Conservation (phyloP, 192 early-diverging fungal genomes). For the Backusella macrospora region DNA sequence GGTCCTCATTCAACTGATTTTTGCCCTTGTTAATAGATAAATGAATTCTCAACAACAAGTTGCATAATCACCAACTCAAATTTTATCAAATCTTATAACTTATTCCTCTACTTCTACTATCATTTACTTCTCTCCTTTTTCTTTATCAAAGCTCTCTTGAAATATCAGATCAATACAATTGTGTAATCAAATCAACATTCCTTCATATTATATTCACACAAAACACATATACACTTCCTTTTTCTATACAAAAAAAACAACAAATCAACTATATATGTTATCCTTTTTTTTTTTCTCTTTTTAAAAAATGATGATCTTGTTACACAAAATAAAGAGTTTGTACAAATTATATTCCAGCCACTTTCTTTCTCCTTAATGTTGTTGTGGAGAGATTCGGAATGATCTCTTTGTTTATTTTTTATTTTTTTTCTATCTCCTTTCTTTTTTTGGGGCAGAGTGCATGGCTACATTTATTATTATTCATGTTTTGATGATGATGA, state of each 20-base stretch:
- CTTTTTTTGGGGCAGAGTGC: no score
- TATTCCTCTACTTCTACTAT: no score
- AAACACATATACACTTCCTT: no score
- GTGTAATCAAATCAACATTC: no score
- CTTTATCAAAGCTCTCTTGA: no score
- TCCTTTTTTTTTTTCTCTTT: slow-evolving; percentile 2
- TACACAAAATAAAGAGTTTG: slow-evolving; percentile 15
- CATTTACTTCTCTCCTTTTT: no score
- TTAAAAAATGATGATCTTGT: slow-evolving; percentile 1
- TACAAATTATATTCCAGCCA: background rate
- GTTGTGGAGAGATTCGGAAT: slow-evolving; percentile 4
- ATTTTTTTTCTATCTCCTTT: background rate
- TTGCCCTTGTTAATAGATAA: slow-evolving; percentile 36
- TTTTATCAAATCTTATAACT: no score
- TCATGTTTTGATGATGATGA: no score
- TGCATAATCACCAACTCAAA: background rate
- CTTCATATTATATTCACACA: no score
- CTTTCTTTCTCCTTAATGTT: no score
- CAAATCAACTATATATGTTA: background rate
- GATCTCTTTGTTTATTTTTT: background rate
- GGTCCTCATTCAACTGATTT: slow-evolving; percentile 45
- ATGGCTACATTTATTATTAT: no score
- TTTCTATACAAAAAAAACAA: background rate
- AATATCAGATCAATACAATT: no score
- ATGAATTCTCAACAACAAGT: background rate